phyloP scores from a whole-genome alignment of 345 rosid species.

The Sisymbrium irio region DNA sequence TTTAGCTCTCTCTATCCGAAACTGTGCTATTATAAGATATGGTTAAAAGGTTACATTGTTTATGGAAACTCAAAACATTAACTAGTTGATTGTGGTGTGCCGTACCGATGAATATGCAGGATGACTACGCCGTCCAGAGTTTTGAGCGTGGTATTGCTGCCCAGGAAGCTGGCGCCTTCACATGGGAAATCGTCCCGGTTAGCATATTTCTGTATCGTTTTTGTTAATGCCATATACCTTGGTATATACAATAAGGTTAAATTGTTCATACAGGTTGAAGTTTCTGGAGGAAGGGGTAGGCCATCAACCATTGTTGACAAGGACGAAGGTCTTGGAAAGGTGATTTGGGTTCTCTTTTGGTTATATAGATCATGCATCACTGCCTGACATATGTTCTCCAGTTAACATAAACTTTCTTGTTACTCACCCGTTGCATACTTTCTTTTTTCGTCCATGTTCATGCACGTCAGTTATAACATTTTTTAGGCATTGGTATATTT shows the following conservation, averaged over 20 bases:
- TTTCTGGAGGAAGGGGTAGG: slow-evolving; percentile 89
- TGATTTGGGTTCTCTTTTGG: slow-evolving; percentile 23
- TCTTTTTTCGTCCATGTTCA: not conserved
- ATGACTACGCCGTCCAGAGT: slow-evolving; percentile 81
- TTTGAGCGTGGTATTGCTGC: slow-evolving; percentile 99
- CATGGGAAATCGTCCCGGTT: slow-evolving; percentile 95
- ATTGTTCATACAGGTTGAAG: slow-evolving; percentile 65
- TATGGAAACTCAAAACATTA: slow-evolving; percentile 2
- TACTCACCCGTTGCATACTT: not conserved
- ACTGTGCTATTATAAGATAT: not conserved
- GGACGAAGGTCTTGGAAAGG: slow-evolving; percentile 98
- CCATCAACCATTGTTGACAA: slow-evolving; percentile 77
- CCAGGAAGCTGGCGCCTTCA: slow-evolving; percentile 72
- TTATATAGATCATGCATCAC: not conserved
- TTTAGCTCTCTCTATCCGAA: not conserved
- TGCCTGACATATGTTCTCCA: not conserved
- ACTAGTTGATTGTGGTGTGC: slow-evolving; percentile 3
- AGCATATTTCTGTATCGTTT: slow-evolving; percentile 24
- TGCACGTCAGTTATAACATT: not conserved
- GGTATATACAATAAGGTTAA: not conserved
- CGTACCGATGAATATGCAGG: slow-evolving; percentile 45
- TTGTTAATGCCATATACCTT: not conserved
- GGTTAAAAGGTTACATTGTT: not conserved
- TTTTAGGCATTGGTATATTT: not conserved
- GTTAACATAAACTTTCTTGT: not conserved